A percentile compares a stretch with the other conserved stretches of the same genome.
phyloP scores from a whole-genome alignment of 805 yeast genomes.

The Candida alai region DNA sequence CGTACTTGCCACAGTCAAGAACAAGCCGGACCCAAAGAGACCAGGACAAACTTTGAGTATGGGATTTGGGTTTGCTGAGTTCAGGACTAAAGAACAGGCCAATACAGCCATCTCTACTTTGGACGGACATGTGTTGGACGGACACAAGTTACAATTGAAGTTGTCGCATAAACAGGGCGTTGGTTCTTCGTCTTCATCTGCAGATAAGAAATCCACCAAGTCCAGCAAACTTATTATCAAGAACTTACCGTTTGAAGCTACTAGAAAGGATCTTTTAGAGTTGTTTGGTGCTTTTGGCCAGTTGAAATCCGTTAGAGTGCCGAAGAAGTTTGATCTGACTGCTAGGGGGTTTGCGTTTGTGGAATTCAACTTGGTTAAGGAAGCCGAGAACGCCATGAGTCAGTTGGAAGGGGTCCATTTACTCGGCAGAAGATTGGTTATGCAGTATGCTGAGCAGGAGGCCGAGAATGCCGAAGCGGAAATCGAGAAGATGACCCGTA shows the following conservation, averaged over 20 bases:
- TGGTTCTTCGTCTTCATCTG: conserved; percentile 20
- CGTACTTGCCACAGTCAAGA: conserved; percentile 75
- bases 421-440: conserved; percentile 88
- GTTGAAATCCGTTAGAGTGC: conserved; percentile 90
- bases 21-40: conserved; percentile 81
- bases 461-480: conserved; percentile 84
- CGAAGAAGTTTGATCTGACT: conserved; percentile 89
- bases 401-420: conserved; percentile 94
- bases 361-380: conserved; percentile 78
- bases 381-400: conserved; percentile 92
- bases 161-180: conserved; percentile 76
- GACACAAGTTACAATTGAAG: conserved; percentile 86
- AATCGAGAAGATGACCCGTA: conserved; percentile 83
- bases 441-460: conserved; percentile 87
- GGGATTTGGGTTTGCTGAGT: conserved; percentile 98
- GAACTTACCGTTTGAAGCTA: conserved; percentile 95
- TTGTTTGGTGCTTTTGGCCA: conserved; percentile 93
- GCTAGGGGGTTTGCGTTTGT: conserved; percentile 98
- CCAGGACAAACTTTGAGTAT: conserved; percentile 69
- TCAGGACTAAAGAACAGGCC: conserved; percentile 74
- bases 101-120: conserved; percentile 65
- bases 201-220: conserved; percentile 21
- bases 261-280: conserved; percentile 88
- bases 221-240: conserved; percentile 86
- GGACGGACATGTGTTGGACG: conserved; percentile 79